These are phyloP conservation scores for Globisporangium echinulatum DNA, from an alignment of 352 stramenopile genomes.

Conservation along the genomic window DNA sequence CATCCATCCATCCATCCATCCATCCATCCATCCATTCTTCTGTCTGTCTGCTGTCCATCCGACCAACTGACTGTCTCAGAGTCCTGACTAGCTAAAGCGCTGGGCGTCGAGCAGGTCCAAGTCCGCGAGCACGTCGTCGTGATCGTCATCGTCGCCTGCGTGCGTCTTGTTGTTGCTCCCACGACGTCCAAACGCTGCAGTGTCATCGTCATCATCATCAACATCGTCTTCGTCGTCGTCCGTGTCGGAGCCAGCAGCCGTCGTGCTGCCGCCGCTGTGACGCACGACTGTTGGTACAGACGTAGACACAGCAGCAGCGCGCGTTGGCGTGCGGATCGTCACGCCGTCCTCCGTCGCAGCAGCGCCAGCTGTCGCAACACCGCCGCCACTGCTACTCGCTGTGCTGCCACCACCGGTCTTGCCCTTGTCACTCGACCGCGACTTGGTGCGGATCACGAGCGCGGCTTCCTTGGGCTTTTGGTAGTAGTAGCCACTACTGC, in stretches of 20 bases:
- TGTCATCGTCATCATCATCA: conserved; percentile 34
- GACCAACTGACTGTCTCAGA: neutral
- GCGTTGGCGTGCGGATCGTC: conserved; percentile 40
- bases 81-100: neutral
- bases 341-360: conserved; percentile 27
- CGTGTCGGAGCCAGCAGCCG: conserved; percentile 50
- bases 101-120: conserved; percentile 6
- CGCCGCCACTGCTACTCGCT: conserved; percentile 44
- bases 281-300: conserved; percentile 5
- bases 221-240: conserved; percentile 61
- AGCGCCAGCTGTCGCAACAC: conserved; percentile 6
- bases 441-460: conserved; percentile 74
- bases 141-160: neutral
- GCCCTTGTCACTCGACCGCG: conserved; percentile 43
- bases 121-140: conserved; percentile 7
- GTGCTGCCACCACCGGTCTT: conserved; percentile 47
- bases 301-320: conserved; percentile 9
- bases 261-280: neutral
- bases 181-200: conserved; percentile 30
- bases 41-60: neutral
- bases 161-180: conserved; percentile 16
- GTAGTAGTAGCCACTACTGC: conserved; percentile 31
- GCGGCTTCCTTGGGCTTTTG: conserved; percentile 74
- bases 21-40: neutral
- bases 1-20: no score